Evolutionary conservation across 768 basidiomycete genomes (phyloP), one percentile per base, ranked within the genome.

Genomic region (Pholiota molesta): DNA sequence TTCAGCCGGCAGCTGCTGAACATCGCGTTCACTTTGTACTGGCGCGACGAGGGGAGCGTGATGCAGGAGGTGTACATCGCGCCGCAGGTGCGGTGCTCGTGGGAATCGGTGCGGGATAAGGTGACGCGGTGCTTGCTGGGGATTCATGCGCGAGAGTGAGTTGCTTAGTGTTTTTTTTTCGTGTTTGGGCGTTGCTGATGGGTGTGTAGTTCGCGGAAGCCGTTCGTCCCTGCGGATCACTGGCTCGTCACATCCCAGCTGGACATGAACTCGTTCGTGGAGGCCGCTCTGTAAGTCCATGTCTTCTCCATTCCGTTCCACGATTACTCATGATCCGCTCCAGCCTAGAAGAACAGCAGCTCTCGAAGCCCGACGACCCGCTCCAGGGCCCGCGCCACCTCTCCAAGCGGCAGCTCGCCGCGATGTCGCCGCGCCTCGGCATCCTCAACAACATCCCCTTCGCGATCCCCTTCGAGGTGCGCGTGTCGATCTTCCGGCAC

Each of bases 361-460:
- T 65, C 23, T 62, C 62, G 21, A 51, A 16, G 5, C 37, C 62
- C 44, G 11, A 45, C 26, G 17, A 11, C 21, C n/a, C 29, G 7
- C 57, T 26, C 8, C 57, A 33, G 13, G 11, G 13, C 16, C n/a
- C 33, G 9, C 69, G 73, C 47, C 62, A 68, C 37, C 75, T 84
- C 53, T 81, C 86, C 14, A 90, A 89, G 67, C 89, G 92, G 5
- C 88, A 92, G 65, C 74, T 91, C 45, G 86, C 90, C 0, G 81
- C 86, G 60, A 77, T 98, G 55, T 90, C 91, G 3, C 97, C 96
- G 0, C 87, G 95, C 7, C 82, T 99, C 2, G 94, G 93, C 2
- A 83, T 98, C 28, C 84, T 99, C 57, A 93, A 98, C 78, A 96
- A 98, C 74, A 92, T 99, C 60, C 97, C 96, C 0, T 97, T 97